Evolutionary conservation across 2,329 filamentous ascomycete genomes (phyloP).

Genomic region (Periconia macrospinosa): DNA sequence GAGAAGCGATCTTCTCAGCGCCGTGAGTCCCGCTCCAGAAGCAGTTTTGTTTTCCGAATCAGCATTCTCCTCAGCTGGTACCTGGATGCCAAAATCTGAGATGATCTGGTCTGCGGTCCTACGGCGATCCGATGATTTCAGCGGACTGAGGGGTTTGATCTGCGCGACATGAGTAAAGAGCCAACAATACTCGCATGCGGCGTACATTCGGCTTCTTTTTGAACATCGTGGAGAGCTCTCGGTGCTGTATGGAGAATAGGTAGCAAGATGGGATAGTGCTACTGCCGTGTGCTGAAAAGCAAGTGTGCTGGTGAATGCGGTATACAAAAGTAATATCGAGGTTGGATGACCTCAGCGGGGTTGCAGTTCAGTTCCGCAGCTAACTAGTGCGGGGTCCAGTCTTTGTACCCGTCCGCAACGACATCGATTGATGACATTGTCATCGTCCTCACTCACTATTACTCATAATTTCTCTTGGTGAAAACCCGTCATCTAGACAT

Average conservation of each 20-base stretch:
- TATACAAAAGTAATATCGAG: not conserved
- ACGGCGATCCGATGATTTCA: constrained; percentile 68
- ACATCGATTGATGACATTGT: not conserved
- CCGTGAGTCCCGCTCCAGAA: constrained; percentile 50
- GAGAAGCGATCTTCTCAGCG: constrained; percentile 61
- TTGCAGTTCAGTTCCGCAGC: not conserved
- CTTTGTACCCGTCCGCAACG: not conserved
- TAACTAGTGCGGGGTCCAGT: constrained; percentile 5
- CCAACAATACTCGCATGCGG: not conserved
- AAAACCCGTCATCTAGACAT: too few relatives aligned
- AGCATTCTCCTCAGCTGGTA: constrained; percentile 44
- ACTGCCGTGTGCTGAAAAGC: not conserved
- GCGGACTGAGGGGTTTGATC: constrained; percentile 67
- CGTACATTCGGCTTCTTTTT: constrained; percentile 64
- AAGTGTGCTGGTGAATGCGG: too few relatives aligned
- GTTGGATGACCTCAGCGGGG: constrained; percentile 6
- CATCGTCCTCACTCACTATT: not conserved
- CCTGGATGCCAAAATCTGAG: constrained; percentile 58
- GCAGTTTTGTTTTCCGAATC: constrained; percentile 48
- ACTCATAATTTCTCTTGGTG: too few relatives aligned
- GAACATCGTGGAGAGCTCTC: constrained; percentile 52
- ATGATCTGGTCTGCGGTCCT: constrained; percentile 70
- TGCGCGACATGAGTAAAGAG: constrained; percentile 30
- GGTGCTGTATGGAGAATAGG: not conserved
- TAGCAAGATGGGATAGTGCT: not conserved